Evolutionary conservation across 129 eudicot species (phyloP).

Genomic region (Mikania micrantha): DNA sequence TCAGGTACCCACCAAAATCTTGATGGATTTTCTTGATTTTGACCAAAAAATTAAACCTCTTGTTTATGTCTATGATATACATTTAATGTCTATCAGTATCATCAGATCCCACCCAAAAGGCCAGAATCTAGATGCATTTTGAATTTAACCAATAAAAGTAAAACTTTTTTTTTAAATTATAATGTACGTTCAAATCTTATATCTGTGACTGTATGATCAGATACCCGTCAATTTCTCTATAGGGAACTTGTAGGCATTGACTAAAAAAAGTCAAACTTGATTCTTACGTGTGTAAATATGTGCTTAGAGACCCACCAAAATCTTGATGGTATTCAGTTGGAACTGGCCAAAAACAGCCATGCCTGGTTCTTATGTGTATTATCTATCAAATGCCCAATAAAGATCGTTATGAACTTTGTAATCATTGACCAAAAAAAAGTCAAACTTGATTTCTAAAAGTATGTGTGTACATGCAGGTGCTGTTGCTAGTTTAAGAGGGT

Average conservation of each 20-base stretch:
- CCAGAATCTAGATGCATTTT: background rate
- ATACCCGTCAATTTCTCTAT: background rate
- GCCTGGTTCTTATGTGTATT: background rate
- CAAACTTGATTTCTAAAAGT: background rate
- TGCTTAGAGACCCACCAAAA: constrained; percentile 26
- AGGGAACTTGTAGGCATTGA: background rate
- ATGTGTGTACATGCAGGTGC: constrained; percentile 49
- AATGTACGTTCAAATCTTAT: too few species aligned
- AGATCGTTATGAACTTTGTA: background rate
- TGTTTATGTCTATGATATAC: background rate
- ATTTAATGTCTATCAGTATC: background rate
- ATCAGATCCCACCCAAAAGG: background rate
- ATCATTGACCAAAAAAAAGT: background rate
- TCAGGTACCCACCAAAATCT: constrained; percentile 48
- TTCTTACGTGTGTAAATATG: background rate
- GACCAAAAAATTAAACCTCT: background rate
- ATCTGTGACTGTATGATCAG: too few species aligned
- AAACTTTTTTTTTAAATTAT: too few species aligned
- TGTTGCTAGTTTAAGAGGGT: constrained; percentile 90
- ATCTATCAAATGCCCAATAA: background rate
- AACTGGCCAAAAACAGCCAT: background rate
- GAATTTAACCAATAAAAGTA: background rate
- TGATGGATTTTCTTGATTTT: background rate
- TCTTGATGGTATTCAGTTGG: background rate
- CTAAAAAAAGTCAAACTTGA: background rate